Base-by-base conservation (phyloP, 306 rosid genomes). In the Carpinus viminea region DNA sequence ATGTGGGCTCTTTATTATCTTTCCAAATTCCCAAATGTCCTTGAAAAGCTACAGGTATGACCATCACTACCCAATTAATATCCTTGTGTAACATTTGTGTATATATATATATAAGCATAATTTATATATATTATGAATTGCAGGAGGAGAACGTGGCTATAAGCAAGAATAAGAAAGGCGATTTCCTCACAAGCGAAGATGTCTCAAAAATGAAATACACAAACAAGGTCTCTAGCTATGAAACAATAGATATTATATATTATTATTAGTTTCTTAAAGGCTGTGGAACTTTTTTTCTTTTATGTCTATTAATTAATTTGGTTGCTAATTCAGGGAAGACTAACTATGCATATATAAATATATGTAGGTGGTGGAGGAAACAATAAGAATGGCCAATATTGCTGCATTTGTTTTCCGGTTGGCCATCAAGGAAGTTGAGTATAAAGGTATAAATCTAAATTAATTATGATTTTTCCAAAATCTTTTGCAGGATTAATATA, bases 1-100 rank as follows among this genome's bases (percentile, higher is more conserved):
- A 82, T 65, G 73, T 86, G 92, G 92, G 78, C 86, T 7, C 64
- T 84, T 11, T 84, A 78, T 59, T 85, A 62, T 65, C 86, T 89
- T 45, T 79, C 84, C 5, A 84, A 82, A 64, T 80, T 47, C 74
- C 90, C 87, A 6, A 26, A 52, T 46, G 88, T 88, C 64, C 85
- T 86, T 0, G 0, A 38, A 60, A 86, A 78, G 56, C 81, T 88
- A 17, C 48, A 77, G 82, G 88, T 85, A 69, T 73, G 28, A 47
- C 50, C 41, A 15, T 16, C 17, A 31, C 34, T 2, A 31, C 34
- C 34, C 34, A 31, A 31, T 31, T 1, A 1, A 31, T 31, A 31
- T 31, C 34, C 34, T 31, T 31, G 34, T 31, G 34, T 31, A 31
- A 2, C 34, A 31, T 31, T 31, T 31, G 34, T 31, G 1, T 31